Evolutionary conservation across 2,329 filamentous ascomycete species (phyloP), one percentile per base, ranked within the genome.

Genomic region (Dothideomycetes sp.): DNA sequence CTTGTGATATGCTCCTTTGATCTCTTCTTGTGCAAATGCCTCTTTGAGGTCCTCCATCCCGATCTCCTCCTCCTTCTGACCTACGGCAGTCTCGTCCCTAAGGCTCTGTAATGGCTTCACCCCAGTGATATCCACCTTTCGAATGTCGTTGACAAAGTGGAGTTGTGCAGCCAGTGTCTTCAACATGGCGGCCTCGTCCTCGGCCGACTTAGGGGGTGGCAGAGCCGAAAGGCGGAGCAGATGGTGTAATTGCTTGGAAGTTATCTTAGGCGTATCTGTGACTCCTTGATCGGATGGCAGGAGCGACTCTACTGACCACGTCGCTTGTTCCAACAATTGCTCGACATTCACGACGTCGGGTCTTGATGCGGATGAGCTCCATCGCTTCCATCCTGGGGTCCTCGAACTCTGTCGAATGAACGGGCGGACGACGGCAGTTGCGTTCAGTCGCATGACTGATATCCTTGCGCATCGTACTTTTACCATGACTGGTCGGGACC

Each of bases 181-280:
- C 3, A 94, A 71, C 75, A 94, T 85, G 18, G 69, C 62, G 0
- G 65, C 52, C 57, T 94, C 81, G 50, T 87, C 79, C 37, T 68
- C 68, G 2, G 65, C 48, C 2, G 69, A 69, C 14, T 69, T 62
- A 0, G 89, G 87, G 1, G 72, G 71, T 0, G 89, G 87, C 0
- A 98, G 79, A 11, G 89, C 88, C 3, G 88, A 94, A 30, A 96
- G 79, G 14, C 84, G 83, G 27, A 95, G 79, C 8, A 96, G 77
- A 59, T 95, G 89, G 50, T 76, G 77, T 0, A 96, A 73, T 57
- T 86, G 79, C 33, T 75, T 57, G 1, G 77, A 65, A 0, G 81
- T 78, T 45, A 93, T 72, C 41, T 44, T 56, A 30, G 59, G 57
- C 2, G 53, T 47, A 14, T 56, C 45, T 34, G 53, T 33, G n/a